These are phyloP conservation scores for Macrocybe gigantea DNA, from an alignment of 768 basidiomycete genomes.

Conservation along the genomic window DNA sequence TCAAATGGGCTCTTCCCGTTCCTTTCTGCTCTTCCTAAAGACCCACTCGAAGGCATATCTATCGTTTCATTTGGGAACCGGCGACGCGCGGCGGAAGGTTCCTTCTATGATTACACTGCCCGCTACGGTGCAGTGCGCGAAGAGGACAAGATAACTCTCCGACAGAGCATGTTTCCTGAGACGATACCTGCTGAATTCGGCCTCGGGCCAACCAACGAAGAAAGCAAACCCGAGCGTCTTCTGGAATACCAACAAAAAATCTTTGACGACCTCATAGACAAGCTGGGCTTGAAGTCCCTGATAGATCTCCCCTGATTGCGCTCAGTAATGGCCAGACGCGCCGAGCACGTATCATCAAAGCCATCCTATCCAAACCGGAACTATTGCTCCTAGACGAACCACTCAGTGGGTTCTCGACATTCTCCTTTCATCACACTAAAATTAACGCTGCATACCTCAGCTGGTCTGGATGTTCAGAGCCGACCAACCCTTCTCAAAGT, in stretches of 20 bases:
- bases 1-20: conserved; percentile 78
- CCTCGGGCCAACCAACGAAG: conserved; percentile 16
- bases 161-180: conserved; percentile 62
- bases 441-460: conserved; percentile 28
- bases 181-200: conserved; percentile 28
- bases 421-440: not conserved
- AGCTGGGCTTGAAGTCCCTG: conserved; percentile 52
- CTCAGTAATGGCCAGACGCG: conserved; percentile 92
- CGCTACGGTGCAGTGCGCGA: conserved; percentile 87
- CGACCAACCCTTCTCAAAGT: conserved; percentile 51
- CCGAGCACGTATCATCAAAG: conserved; percentile 76
- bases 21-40: conserved; percentile 33
- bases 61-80: conserved; percentile 68
- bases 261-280: conserved; percentile 48
- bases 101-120: conserved; percentile 90
- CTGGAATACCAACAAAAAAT: conserved; percentile 21
- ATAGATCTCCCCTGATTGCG: conserved; percentile 78
- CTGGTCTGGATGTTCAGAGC: conserved; percentile 67
- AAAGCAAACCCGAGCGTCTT: conserved; percentile 8
- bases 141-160: conserved; percentile 73
- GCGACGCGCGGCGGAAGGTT: conserved; percentile 49
- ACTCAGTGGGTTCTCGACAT: conserved; percentile 49
- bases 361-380: conserved; percentile 63
- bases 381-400: conserved; percentile 90
- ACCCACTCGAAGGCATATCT: conserved; percentile 45